These are phyloP conservation scores for Botrytis medusae DNA, from an alignment of 2,329 filamentous ascomycete species.

Conservation along the genomic window DNA sequence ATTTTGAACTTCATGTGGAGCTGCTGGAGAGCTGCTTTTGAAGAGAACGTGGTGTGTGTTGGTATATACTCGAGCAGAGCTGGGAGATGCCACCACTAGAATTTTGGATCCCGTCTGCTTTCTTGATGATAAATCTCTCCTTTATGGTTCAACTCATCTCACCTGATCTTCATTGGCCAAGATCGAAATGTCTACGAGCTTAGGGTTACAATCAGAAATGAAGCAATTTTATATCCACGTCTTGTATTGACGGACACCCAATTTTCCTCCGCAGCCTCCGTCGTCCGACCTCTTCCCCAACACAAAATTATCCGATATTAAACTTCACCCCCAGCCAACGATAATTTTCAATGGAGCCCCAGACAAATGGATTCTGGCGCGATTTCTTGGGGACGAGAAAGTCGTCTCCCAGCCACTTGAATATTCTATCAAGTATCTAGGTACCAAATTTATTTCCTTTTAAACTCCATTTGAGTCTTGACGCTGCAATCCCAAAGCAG, in stretches of 20 bases:
- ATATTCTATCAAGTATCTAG: neutral
- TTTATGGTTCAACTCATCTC: neutral
- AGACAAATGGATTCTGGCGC: conserved; percentile 7
- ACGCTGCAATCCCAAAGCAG: neutral
- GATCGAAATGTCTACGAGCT: neutral
- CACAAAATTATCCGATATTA: neutral
- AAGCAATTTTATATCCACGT: conserved; percentile 21
- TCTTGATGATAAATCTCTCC: neutral
- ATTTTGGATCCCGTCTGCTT: neutral
- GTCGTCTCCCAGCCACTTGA: conserved; percentile 2
- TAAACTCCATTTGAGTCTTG: neutral
- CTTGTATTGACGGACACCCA: neutral
- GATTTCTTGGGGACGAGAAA: neutral
- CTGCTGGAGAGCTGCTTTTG: neutral
- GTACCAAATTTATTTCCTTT: neutral
- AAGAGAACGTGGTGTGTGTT: neutral
- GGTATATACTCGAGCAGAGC: neutral
- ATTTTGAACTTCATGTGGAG: neutral
- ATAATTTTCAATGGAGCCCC: conserved; percentile 16
- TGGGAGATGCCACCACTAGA: neutral
- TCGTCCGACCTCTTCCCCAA: neutral
- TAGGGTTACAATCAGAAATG: neutral
- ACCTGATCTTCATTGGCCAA: neutral
- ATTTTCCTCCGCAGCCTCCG: neutral
- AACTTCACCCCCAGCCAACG: neutral